Evolutionary conservation across 225 moss, liverwort and hornwort species (phyloP), one percentile per base, ranked within the genome.

Genomic region (Antitrichia curtipendula): DNA sequence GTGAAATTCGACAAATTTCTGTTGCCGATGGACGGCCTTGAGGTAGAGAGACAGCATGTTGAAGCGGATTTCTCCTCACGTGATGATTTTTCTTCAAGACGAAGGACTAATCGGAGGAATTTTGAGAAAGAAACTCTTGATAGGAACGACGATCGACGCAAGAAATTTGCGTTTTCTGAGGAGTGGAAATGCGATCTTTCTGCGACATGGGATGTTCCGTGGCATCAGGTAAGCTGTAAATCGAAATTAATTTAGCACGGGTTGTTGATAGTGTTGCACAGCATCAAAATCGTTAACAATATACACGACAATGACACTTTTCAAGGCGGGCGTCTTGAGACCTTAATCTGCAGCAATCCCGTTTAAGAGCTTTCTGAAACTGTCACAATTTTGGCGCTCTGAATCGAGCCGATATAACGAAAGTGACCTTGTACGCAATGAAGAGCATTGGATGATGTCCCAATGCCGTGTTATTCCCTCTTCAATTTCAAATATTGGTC

Each of bases 171-270:
- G 8, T 58, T 59, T 80, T 74, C 82, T 83, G 86, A 86, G 52
- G 76, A 82, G 84, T 90, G 90, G 88, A 60, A 78, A 54, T 87
- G 78, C 80, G 86, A 89, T 78, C 75, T 83, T 70, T 88, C 89
- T 56, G 84, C 87, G 31, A 38, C 77, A 64, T 82, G 69, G 85
- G 84, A 86, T 90, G 38, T 80, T 84, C 70, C 70, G 50, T 58
- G 68, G 70, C 78, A 63, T 85, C 89, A 91, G 90, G 93, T 92
- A 41, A 71, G 18, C 79, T 47, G 81, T 36, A 29, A 53, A 22
- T 63, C 60, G 23, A 71, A 62, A 41, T 47, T 69, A 61, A 31
- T 34, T 43, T 53, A 34, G 69, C 79, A 76, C 63, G 31, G 75
- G 41, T 58, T 71, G 12, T 53, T 88, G 25, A 50, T 43, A 58